phyloP scores from a whole-genome alignment of 768 basidiomycete species.

The Clitopilus passeckerianus region DNA sequence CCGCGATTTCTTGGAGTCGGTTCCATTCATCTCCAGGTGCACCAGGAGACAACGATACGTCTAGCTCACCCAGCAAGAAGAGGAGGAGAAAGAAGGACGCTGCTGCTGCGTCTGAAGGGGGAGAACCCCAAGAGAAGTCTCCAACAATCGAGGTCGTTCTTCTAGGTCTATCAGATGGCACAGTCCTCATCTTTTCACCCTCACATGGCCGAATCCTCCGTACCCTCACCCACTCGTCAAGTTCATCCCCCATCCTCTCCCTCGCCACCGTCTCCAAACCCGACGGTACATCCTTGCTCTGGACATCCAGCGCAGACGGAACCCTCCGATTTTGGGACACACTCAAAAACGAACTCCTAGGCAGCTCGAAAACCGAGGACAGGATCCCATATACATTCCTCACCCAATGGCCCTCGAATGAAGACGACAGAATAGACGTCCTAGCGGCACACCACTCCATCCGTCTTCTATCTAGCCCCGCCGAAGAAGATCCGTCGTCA shows the following conservation, averaged over 20 bases:
- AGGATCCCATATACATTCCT: slow-evolving; percentile 54
- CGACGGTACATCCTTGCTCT: slow-evolving; percentile 30
- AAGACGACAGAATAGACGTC: slow-evolving; percentile 37
- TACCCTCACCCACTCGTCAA: slow-evolving; percentile 51
- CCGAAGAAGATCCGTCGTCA: slow-evolving; percentile 19
- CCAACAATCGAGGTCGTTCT: slow-evolving; percentile 38
- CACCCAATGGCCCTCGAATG: slow-evolving; percentile 33
- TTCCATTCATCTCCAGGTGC: slow-evolving; percentile 24
- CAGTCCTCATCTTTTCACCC: slow-evolving; percentile 57
- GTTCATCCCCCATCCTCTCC: slow-evolving; percentile 47
- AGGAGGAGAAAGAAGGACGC: slow-evolving; percentile 44
- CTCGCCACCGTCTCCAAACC: slow-evolving; percentile 28
- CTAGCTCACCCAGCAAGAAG: slow-evolving; percentile 41
- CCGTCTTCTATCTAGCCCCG: slow-evolving; percentile 38
- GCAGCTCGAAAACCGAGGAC: slow-evolving; percentile 53
- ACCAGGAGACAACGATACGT: slow-evolving; percentile 10
- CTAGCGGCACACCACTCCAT: slow-evolving; percentile 61
- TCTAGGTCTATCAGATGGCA: slow-evolving; percentile 58
- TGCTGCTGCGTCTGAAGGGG: slow-evolving; percentile 10
- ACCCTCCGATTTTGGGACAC: slow-evolving; percentile 55
- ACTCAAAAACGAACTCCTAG: slow-evolving; percentile 40
- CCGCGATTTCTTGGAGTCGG: slow-evolving; percentile 47
- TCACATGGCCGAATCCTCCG: slow-evolving; percentile 50
- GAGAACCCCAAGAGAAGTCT: slow-evolving; percentile 17
- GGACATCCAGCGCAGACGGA: slow-evolving; percentile 58